Base-by-base conservation (phyloP, 1,284 basidiomycete genomes). In the Vanrija pseudolonga region DNA sequence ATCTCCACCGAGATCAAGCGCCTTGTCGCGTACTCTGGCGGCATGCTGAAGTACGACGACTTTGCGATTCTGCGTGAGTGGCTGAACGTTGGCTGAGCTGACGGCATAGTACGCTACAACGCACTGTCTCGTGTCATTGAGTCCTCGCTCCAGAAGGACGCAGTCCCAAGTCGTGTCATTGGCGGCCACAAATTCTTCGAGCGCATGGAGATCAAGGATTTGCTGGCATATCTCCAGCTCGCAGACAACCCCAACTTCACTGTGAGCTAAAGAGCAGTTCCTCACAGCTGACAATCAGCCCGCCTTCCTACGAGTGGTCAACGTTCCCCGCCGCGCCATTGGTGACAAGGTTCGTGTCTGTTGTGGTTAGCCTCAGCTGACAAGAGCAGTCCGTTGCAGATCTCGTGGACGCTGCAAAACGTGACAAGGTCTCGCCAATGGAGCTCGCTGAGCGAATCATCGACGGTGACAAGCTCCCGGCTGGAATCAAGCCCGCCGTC, bases 141-240 rank as follows among this genome's bases (percentile, higher is more conserved):
- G 75, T 82, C 81, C 15, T 85, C 86, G 1, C 73, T 96, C 19
- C 88, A 90, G 69, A 85, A 83, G 56, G 84, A 85, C 59, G 82
- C 84, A 26, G 88, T 96, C 44, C 90, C 90, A 0, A 85, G 82
- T 64, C 78, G 85, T 45, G 82, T 95, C 49, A 80, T 95, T 9
- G 87, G 85, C 15, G 90, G 90, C 0, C 85, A 88, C 71, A 89
- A 87, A 71, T 93, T 93, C 81, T 94, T 93, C 66, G 89, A 93
- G 59, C 85, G 90, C 8, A 73, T 83, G 61, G 89, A 90, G 79
- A 83, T 96, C 69, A 93, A 92, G 77, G 90, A 93, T 70, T 64
- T 94, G 20, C 77, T 95, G n/a, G 87, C 88, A 1, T 95, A 95
- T 73, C 77, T 93, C 1, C 90, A 91, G 67, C 79, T 95, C 2